phyloP scores from a whole-genome alignment of 1,284 basidiomycete species.

The Apiotrichum domesticum region DNA sequence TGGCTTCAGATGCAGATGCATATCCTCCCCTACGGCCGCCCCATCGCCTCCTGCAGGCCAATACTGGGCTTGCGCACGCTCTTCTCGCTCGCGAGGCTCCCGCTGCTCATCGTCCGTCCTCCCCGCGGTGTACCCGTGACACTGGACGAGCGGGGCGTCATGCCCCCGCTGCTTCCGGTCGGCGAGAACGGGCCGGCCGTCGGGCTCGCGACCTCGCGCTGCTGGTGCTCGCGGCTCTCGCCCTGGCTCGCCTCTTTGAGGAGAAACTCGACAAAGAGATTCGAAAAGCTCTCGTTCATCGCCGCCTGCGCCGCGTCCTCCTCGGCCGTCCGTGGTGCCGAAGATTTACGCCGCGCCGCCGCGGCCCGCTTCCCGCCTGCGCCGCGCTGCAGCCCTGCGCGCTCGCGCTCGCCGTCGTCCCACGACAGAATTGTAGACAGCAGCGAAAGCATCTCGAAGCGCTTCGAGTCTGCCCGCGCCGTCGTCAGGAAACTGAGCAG shows the following conservation, averaged over 20 bases:
- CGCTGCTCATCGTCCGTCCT: neutral
- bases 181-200: neutral
- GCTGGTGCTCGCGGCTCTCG: conserved; percentile 14
- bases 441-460: conserved; percentile 92
- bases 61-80: conserved; percentile 8
- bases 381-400: conserved; percentile 72
- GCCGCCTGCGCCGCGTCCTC: conserved; percentile 44
- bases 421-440: conserved; percentile 84
- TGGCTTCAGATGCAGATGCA: too few relatives aligned
- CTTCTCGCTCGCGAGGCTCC: neutral
- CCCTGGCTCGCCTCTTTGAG: conserved; percentile 70
- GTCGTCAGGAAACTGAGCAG: conserved; percentile 87
- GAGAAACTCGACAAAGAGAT: conserved; percentile 91
- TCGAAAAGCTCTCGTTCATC: conserved; percentile 67
- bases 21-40: neutral
- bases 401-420: conserved; percentile 82
- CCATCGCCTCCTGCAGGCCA: conserved; percentile 13
- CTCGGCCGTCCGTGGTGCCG: conserved; percentile 48
- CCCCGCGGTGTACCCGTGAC: neutral
- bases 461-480: conserved; percentile 83
- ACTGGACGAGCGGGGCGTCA: conserved; percentile 4
- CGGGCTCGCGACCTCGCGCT: neutral
- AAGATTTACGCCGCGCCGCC: conserved; percentile 58
- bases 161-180: conserved; percentile 3
- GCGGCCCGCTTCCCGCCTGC: conserved; percentile 14